Percentiles rank a stretch among this genome's conserved stretches.
These are phyloP conservation scores for Phytopythium sindhum DNA, from an alignment of 352 stramenopile species.

Conservation along the genomic window DNA sequence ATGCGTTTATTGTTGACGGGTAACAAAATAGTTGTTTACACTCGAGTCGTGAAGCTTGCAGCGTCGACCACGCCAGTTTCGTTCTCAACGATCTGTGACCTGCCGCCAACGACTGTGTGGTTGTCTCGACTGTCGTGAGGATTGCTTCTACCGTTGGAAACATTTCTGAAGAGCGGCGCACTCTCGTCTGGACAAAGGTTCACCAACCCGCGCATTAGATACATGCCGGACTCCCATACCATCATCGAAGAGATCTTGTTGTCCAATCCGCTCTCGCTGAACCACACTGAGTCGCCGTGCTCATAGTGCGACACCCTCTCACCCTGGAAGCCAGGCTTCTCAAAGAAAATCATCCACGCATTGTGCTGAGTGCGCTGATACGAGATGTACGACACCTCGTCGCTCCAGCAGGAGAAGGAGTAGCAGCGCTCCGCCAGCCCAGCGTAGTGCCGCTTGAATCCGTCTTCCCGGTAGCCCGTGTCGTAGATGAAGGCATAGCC, in stretches of 20 bases:
- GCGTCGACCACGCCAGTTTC: too few species aligned
- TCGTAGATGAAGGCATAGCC: not conserved
- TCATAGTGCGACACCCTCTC: not conserved
- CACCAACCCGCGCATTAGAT: constrained; percentile 1
- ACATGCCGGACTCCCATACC: not conserved
- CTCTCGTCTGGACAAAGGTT: not conserved
- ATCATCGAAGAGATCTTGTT: not conserved
- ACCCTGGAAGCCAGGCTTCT: not conserved
- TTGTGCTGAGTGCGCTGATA: not conserved
- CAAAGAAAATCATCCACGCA: not conserved
- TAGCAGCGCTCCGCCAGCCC: not conserved
- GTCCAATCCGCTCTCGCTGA: not conserved
- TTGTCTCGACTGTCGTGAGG: not conserved
- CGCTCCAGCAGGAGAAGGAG: constrained; percentile 4
- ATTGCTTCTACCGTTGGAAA: not conserved
- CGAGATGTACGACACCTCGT: not conserved
- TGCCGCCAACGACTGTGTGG: not conserved
- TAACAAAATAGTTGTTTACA: too few species aligned
- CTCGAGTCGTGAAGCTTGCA: too few species aligned
- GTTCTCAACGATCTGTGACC: not conserved
- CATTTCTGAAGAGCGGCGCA: not conserved
- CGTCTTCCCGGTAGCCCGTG: not conserved
- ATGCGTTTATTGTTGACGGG: too few species aligned
- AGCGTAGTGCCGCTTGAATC: not conserved
- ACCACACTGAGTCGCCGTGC: not conserved